Evolutionary conservation across 78 protist species (phyloP).

Genomic region (Dictyostelium capitatum): DNA sequence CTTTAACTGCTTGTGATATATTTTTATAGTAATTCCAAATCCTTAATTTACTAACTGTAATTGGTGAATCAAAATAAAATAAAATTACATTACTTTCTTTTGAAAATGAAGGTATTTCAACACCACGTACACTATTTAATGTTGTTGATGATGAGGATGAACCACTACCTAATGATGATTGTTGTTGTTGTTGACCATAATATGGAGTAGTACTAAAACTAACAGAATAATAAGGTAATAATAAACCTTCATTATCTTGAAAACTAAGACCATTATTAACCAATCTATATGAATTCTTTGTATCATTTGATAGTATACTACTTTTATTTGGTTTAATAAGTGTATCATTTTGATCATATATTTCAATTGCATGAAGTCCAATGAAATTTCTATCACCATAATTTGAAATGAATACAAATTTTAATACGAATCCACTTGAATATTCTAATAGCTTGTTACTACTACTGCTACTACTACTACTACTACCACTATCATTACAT

Average conservation of each 20-base stretch:
- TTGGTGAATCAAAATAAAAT: conserved; percentile 74
- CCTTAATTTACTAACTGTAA: conserved; percentile 40
- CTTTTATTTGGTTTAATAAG: conserved; percentile 9
- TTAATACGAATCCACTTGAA: conserved; percentile 20
- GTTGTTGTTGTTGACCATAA: background rate
- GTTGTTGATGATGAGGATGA: background rate
- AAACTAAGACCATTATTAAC: conserved; percentile 71
- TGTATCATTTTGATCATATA: conserved; percentile 48
- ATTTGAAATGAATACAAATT: conserved; percentile 80
- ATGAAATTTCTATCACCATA: conserved; percentile 74
- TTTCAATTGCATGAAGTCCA: conserved; percentile 82
- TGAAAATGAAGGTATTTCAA: conserved; percentile 38
- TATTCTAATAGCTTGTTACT: background rate
- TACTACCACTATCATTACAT: background rate
- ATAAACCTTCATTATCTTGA: conserved; percentile 82
- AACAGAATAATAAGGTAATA: conserved; percentile 68
- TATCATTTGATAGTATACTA: conserved; percentile 12
- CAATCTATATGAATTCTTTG: conserved; percentile 5
- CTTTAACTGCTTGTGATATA: conserved; percentile 69
- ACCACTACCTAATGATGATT: conserved; percentile 2
- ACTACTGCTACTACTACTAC: background rate
- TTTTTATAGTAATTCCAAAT: conserved; percentile 88
- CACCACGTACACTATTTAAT: conserved; percentile 3
- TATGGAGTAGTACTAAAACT: background rate
- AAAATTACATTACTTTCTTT: conserved; percentile 8